Evolutionary conservation across 75 land plant genomes (phyloP).

Genomic region (Selaginella moellendorffii): DNA sequence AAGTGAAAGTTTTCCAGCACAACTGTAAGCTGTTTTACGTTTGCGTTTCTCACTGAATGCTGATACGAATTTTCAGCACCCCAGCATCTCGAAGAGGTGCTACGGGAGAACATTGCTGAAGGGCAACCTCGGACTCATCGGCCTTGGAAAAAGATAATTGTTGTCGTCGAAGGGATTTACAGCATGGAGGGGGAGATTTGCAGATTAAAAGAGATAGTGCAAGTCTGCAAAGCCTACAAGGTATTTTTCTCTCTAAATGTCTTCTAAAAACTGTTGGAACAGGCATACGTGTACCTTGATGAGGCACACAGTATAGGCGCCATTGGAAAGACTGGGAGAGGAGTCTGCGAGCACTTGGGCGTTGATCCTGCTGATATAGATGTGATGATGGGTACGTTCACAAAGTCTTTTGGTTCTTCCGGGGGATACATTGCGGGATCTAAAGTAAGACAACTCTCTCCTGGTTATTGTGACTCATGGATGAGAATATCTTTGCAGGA

Average conservation of each 20-base stretch:
- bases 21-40: conserved; percentile 43
- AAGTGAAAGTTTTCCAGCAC: conserved; percentile 73
- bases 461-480: not conserved
- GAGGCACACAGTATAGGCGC: conserved; percentile 99
- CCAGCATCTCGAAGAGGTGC: conserved; percentile 73
- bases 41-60: not conserved
- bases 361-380: conserved; percentile 88
- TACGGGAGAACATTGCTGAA: conserved; percentile 75
- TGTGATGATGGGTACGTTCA: conserved; percentile 98
- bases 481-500: conserved; percentile 34
- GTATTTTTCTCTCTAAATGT: too few relatives aligned
- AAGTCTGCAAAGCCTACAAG: conserved; percentile 87
- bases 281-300: conserved; percentile 81
- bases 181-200: conserved; percentile 96
- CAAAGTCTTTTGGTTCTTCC: conserved; percentile 97
- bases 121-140: conserved; percentile 94
- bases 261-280: too few relatives aligned
- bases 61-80: conserved; percentile 34
- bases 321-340: conserved; percentile 86
- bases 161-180: conserved; percentile 88
- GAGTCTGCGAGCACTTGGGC: conserved; percentile 78
- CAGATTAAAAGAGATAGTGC: conserved; percentile 76
- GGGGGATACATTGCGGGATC: conserved; percentile 97
- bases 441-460: conserved; percentile 29
- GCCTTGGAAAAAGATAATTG: conserved; percentile 94